Evolutionary conservation across 257 asterid genomes (phyloP).

Genomic region (Lithospermum erythrorhizon): DNA sequence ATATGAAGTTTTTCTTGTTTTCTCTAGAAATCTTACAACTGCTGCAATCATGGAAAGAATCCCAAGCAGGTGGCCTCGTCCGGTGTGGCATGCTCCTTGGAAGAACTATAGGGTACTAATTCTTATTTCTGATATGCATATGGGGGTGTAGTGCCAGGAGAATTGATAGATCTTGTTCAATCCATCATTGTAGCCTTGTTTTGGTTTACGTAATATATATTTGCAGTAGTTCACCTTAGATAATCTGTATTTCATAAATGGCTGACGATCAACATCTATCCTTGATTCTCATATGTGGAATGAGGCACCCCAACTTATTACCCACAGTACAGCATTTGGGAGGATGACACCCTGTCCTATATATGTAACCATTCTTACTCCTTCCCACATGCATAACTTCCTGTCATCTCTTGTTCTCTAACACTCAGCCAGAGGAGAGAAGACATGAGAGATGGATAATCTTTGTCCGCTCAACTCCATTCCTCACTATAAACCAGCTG

Average conservation of each 20-base stretch:
- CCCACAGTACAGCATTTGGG: background rate
- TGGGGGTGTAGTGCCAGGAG: background rate
- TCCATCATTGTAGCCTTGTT: background rate
- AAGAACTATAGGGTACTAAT: constrained; percentile 82
- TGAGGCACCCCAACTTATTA: background rate
- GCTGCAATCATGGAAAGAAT: constrained; percentile 98
- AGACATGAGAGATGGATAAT: background rate
- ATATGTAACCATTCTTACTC: background rate
- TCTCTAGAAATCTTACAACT: constrained; percentile 71
- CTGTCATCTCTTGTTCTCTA: too few relatives aligned
- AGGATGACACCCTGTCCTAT: background rate
- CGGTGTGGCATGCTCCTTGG: constrained; percentile 94
- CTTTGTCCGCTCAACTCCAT: background rate
- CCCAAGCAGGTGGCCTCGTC: constrained; percentile 98
- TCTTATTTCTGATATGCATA: constrained; percentile 5
- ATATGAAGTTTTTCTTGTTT: background rate
- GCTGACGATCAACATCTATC: background rate
- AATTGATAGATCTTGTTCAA: background rate
- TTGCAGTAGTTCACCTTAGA: background rate
- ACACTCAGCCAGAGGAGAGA: too few relatives aligned
- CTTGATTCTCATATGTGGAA: background rate
- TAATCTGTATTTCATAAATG: background rate
- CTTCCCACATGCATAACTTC: too few relatives aligned
- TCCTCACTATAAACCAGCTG: background rate
- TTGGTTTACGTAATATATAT: background rate